Evolutionary conservation across 2,329 filamentous ascomycete species (phyloP), one percentile per base, ranked within the genome.

Genomic region (Dactylellina cionopaga): DNA sequence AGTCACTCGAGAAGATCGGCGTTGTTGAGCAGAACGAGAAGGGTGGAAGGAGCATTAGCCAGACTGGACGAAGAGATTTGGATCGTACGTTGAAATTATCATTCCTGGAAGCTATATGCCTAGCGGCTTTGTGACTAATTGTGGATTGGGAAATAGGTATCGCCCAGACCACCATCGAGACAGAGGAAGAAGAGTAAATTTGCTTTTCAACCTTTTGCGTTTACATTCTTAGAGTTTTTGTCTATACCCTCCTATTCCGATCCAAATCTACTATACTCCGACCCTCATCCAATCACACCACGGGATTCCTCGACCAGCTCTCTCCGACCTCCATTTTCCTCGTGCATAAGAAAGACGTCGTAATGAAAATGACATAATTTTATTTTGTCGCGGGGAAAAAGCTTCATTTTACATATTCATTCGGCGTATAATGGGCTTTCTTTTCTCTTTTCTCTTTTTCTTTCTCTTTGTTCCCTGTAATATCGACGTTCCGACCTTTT

Each of bases 1-100:
- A 99, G 88, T 87, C 93, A 75, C 91, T 99, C 72, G 95, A 97
- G 91, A 97, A 98, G 91, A 97, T 99, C 80, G 93, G 94, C 83
- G 93, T 99, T 79, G 86, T 99, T 76, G 95, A 99, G 90, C 86
- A 91, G 81, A 94, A 97, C 80, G 94, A 98, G 78, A 96, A 96
- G 89, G 95, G 95, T 84, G 95, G 95, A 81, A 92, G 95, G 82
- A 90, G 95, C 83, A 98, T 99, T 85, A 98, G 95, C 80, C 92
- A 98, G 88, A 89, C 89, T 81, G 95, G 95, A 82, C 93, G 97
- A 89, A 92, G 95, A 87, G 95, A 99, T 90, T 88, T 99, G 88
- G 95, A 98, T 87, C 94, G 88, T 85, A 81, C 74, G 83, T 82
- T 44, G 5, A 29, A 11, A 22, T 2, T 4, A 4, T 43, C 72